phyloP scores from a whole-genome alignment of 2,329 filamentous ascomycete species.

The Helicocarpus griseus region DNA sequence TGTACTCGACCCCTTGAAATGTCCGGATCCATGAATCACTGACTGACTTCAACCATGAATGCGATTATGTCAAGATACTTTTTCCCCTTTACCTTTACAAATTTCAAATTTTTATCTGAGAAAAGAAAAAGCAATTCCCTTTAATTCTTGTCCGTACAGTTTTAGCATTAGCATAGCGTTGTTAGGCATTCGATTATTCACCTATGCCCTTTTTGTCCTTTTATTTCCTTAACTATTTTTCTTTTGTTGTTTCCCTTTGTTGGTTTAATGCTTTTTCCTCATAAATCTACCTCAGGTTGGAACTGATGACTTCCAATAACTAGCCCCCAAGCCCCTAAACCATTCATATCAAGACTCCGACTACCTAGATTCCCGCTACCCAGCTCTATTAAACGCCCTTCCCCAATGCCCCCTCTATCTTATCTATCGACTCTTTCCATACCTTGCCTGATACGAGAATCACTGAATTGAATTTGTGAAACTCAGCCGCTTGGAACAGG shows the following conservation, averaged over 20 bases:
- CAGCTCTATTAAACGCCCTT: too few species aligned
- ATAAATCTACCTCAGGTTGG: neutral
- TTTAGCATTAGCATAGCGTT: conserved; percentile 32
- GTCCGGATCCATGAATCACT: neutral
- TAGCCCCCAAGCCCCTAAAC: too few species aligned
- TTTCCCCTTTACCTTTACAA: conserved; percentile 6
- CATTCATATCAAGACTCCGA: too few species aligned
- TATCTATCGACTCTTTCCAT: neutral
- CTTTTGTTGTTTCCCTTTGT: neutral
- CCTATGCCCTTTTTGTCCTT: neutral
- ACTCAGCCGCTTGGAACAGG: neutral
- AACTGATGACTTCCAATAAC: too few species aligned
- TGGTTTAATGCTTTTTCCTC: neutral
- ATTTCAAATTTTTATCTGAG: neutral
- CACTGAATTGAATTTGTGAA: neutral
- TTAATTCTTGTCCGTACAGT: conserved; percentile 9
- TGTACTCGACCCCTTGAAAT: neutral
- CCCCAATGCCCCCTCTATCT: neutral
- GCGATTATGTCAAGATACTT: conserved; percentile 7
- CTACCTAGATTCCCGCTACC: too few species aligned
- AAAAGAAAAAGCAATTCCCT: neutral
- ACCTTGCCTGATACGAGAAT: neutral
- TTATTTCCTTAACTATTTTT: conserved; percentile 2
- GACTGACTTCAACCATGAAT: neutral
- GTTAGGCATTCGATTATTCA: conserved; percentile 28